phyloP scores from a whole-genome alignment of 2,329 filamentous ascomycete species.

The Chrysosporium queenslandicum region DNA sequence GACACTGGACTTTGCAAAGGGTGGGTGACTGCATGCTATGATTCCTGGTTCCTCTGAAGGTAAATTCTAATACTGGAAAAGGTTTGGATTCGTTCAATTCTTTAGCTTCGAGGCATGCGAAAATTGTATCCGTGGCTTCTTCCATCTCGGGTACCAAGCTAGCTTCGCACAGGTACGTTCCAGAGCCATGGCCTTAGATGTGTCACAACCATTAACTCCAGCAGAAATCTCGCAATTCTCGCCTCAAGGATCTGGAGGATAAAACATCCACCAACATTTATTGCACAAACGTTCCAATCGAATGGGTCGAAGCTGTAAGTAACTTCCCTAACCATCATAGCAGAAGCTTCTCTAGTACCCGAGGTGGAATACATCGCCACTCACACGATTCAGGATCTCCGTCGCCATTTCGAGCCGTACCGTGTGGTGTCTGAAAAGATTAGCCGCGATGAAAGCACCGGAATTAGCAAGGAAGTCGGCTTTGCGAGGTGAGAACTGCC shows the following conservation, averaged over 20 bases:
- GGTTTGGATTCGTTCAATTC: conserved; percentile 97
- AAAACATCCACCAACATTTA: conserved; percentile 88
- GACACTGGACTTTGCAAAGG: conserved; percentile 92
- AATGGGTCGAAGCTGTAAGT: conserved; percentile 78
- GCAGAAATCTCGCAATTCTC: conserved; percentile 94
- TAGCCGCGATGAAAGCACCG: conserved; percentile 72
- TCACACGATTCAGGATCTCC: conserved; percentile 51
- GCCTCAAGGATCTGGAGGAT: conserved; percentile 92
- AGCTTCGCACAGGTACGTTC: conserved; percentile 77
- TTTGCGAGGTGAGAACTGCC: conserved; percentile 65
- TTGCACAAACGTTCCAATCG: conserved; percentile 90
- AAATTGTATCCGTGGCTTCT: conserved; percentile 91
- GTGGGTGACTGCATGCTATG: conserved; percentile 48
- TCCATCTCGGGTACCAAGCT: conserved; percentile 89
- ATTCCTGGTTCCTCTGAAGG: conserved; percentile 9
- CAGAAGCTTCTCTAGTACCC: not conserved
- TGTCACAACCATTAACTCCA: conserved; percentile 22
- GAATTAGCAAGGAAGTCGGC: conserved; percentile 90
- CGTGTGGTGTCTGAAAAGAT: conserved; percentile 88
- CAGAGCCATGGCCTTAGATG: too few species aligned
- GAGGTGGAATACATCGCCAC: conserved; percentile 20
- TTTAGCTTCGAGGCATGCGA: conserved; percentile 78
- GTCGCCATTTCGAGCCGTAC: conserved; percentile 48
- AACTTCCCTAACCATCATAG: not conserved
- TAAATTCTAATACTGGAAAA: conserved; percentile 36